Evolutionary conservation across 1,139 yeast genomes (phyloP).

Genomic region (Dujonia santamariae): DNA sequence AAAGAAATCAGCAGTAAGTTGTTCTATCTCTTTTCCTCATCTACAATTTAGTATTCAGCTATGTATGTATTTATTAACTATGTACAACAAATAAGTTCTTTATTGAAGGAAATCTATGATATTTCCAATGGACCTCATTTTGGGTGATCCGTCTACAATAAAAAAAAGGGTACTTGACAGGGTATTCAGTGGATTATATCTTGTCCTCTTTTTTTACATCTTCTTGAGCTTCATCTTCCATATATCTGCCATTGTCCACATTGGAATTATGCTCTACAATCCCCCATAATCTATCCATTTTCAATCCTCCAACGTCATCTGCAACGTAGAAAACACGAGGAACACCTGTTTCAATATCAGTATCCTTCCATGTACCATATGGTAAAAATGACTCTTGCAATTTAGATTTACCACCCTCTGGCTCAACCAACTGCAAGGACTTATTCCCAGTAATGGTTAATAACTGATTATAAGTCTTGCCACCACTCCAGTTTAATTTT

Average conservation of each 20-base stretch:
- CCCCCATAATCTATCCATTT: constrained; percentile 85
- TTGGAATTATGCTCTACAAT: constrained; percentile 66
- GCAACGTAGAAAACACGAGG: constrained; percentile 52
- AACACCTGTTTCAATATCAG: constrained; percentile 31
- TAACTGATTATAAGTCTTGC: constrained; percentile 60
- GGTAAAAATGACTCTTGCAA: constrained; percentile 38
- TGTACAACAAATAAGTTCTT: no score
- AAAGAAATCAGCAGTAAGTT: background rate
- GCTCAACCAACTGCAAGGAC: constrained; percentile 36
- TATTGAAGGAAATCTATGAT: no score
- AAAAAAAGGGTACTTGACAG: no score
- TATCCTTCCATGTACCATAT: constrained; percentile 58
- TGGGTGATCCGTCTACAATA: no score
- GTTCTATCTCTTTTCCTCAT: background rate
- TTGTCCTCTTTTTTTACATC: no score
- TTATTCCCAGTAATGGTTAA: constrained; percentile 45
- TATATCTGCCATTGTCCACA: constrained; percentile 61
- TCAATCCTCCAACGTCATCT: constrained; percentile 76
- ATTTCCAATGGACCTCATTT: no score
- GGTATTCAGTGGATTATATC: no score
- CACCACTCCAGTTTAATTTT: constrained; percentile 64
- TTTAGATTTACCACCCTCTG: constrained; percentile 20
- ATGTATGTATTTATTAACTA: background rate
- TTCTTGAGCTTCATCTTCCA: constrained; percentile 14
- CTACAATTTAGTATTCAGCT: background rate